Conservation (phyloP, 257 asterid species). For the Solanum tarapatanum region DNA sequence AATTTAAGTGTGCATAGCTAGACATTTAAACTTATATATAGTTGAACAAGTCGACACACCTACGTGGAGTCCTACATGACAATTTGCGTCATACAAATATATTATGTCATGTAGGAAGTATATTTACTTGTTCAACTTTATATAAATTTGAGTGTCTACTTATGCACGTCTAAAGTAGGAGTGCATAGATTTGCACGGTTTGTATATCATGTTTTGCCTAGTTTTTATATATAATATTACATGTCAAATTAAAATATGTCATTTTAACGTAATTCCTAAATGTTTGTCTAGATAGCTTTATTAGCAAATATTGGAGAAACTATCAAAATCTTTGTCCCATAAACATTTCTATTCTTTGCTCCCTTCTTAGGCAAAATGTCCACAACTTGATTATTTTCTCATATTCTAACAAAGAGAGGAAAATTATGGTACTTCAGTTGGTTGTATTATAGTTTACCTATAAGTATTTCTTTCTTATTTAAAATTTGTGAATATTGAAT, state of each 20-base stretch:
- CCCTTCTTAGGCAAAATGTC: background rate
- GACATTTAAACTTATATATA: too few species aligned
- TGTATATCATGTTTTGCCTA: too few species aligned
- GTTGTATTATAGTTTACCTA: background rate
- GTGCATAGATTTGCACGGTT: background rate
- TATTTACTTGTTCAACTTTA: background rate
- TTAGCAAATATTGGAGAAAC: background rate
- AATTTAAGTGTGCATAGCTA: rapidly evolving
- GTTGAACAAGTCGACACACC: background rate
- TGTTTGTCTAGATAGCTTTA: background rate
- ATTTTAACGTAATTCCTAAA: background rate
- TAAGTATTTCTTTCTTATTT: background rate
- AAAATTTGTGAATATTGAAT: background rate
- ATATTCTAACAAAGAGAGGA: background rate
- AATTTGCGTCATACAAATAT: background rate
- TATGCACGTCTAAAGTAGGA: too few species aligned
- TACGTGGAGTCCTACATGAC: background rate
- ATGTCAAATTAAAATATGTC: background rate
- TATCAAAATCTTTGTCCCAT: background rate
- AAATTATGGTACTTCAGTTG: background rate
- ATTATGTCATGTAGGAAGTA: too few species aligned
- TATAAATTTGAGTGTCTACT: too few species aligned
- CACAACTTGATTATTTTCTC: background rate
- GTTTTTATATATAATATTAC: background rate
- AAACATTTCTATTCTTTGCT: background rate